Percentiles rank a stretch among this genome's conserved stretches.
These are phyloP conservation scores for Phytophthora niederhauseri DNA, from an alignment of 352 stramenopile species.

Conservation along the genomic window DNA sequence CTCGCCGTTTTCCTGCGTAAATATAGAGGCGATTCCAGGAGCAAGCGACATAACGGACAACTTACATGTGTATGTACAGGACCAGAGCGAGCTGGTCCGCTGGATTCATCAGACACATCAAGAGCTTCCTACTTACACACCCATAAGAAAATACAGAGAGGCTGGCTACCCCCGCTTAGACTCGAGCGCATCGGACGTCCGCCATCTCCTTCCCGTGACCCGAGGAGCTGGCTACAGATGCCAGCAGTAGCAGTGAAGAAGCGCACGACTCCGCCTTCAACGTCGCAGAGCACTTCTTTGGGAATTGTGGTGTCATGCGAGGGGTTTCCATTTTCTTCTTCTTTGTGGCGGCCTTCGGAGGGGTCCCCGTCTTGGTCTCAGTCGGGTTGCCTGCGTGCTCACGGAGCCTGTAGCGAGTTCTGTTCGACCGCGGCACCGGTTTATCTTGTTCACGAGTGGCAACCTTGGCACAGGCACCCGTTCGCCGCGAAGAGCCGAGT, in stretches of 20 bases:
- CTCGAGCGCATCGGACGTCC: conserved; percentile 3
- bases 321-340: neutral
- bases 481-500: neutral
- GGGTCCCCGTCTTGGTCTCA: neutral
- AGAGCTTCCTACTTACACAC: conserved; percentile 8
- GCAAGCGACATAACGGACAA: conserved; percentile 16
- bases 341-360: conserved; percentile 1
- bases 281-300: neutral
- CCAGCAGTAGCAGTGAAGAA: conserved; percentile 34
- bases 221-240: conserved; percentile 32
- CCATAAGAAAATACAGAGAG: conserved; percentile 13
- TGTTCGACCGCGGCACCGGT: neutral
- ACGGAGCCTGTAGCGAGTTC: conserved; percentile 3
- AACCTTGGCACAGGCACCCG: neutral
- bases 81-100: neutral
- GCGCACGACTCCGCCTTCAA: conserved; percentile 10
- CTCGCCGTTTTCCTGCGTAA: conserved; percentile 14
- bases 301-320: conserved; percentile 1
- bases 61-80: neutral
- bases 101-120: conserved; percentile 18
- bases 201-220: neutral
- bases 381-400: neutral
- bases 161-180: conserved; percentile 1
- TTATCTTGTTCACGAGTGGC: conserved; percentile 8
- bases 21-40: conserved; percentile 21